Percentiles rank a stretch among this genome's conserved stretches.
phyloP scores from a whole-genome alignment of 1,284 basidiomycete species.

The Inonotus hispidus region DNA sequence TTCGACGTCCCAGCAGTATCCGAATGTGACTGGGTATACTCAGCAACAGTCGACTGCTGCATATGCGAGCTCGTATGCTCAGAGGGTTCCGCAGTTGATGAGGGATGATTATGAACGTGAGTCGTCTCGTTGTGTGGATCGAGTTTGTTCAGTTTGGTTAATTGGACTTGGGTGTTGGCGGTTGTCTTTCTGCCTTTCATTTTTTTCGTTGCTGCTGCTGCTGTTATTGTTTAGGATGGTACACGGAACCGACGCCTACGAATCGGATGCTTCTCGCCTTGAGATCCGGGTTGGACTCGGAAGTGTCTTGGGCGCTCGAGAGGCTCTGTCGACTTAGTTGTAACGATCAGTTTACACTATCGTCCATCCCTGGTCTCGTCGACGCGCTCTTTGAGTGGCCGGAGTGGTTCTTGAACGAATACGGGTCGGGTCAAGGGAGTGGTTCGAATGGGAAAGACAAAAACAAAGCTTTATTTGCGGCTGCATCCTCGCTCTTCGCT shows the following conservation, averaged over 20 bases:
- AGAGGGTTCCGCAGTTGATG: conserved; percentile 38
- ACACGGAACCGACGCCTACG: conserved; percentile 61
- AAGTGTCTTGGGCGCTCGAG: conserved; percentile 78
- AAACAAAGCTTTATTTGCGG: conserved; percentile 14
- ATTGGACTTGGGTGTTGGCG: neutral
- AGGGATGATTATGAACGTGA: conserved; percentile 74
- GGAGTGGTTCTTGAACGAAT: conserved; percentile 48
- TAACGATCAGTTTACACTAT: conserved; percentile 68
- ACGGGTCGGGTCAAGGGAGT: conserved; percentile 31
- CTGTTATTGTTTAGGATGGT: conserved; percentile 63
- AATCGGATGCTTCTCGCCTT: conserved; percentile 82
- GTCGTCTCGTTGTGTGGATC: conserved; percentile 26
- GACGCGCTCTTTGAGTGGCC: conserved; percentile 80
- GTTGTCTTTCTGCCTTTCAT: neutral
- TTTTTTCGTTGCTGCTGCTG: neutral
- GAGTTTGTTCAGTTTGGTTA: conserved; percentile 3
- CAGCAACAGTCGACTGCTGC: neutral
- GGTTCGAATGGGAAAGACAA: conserved; percentile 25
- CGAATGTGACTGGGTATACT: neutral
- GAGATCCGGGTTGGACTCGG: conserved; percentile 66
- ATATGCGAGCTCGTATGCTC: conserved; percentile 13
- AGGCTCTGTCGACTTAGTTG: conserved; percentile 69
- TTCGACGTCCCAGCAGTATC: conserved; percentile 11
- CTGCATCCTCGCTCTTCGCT: conserved; percentile 47
- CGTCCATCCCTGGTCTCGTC: conserved; percentile 64